A percentile compares a stretch with the other conserved stretches of the same genome.
Conservation (phyloP, 257 asterid genomes). For the Solanum boliviense region DNA sequence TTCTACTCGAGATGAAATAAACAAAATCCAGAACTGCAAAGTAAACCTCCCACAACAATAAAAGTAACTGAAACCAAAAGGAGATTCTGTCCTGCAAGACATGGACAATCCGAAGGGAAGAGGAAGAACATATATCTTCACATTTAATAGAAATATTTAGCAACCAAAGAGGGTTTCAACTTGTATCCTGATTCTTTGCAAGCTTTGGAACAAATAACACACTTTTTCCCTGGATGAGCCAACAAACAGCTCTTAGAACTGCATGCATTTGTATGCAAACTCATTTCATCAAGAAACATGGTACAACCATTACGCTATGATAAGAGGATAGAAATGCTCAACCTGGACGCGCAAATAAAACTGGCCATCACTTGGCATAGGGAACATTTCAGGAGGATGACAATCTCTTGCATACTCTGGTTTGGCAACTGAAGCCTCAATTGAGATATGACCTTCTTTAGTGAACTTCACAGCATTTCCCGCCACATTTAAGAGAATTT, state of each 20-base stretch:
- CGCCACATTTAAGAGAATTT: conserved; percentile 37
- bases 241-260: neutral
- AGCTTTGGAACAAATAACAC: neutral
- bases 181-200: neutral
- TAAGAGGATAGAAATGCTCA: neutral
- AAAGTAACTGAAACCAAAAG: neutral
- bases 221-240: neutral
- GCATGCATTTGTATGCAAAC: neutral
- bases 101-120: neutral
- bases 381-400: conserved; percentile 29
- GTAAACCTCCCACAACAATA: neutral
- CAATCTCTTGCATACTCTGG: conserved; percentile 42
- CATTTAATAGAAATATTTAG: neutral
- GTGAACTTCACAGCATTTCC: conserved; percentile 74
- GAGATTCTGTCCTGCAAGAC: neutral
- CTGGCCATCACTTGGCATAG: conserved; percentile 32
- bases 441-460: conserved; percentile 41
- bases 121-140: neutral
- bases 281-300: neutral
- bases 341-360: conserved; percentile 65
- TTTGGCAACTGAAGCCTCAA: conserved; percentile 47
- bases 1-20: neutral
- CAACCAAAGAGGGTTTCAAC: neutral
- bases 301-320: neutral
- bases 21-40: neutral